These are phyloP conservation scores for Pulveroboletus frians DNA, from an alignment of 768 basidiomycete genomes.

Conservation along the genomic window DNA sequence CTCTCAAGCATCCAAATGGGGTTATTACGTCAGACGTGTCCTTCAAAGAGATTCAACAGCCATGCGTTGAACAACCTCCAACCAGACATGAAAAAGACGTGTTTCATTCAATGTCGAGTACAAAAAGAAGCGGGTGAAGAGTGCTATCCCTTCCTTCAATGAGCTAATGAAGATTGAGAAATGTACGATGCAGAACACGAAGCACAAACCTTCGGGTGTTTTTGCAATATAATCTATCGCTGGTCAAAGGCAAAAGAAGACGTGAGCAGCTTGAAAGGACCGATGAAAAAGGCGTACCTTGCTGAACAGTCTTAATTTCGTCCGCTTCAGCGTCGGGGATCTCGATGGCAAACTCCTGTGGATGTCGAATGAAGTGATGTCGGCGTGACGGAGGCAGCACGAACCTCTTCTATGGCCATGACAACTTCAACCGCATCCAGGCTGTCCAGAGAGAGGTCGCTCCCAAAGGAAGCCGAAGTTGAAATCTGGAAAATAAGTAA, in stretches of 20 bases:
- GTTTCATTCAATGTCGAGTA: conserved; percentile 18
- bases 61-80: neutral
- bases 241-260: conserved; percentile 29
- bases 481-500: conserved; percentile 47
- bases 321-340: conserved; percentile 98
- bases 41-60: too few relatives aligned
- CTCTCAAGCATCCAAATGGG: conserved; percentile 4
- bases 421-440: conserved; percentile 97
- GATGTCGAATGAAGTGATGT: neutral
- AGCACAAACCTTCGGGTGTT: conserved; percentile 72
- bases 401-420: conserved; percentile 95
- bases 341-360: conserved; percentile 92
- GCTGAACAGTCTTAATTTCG: conserved; percentile 84
- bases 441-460: conserved; percentile 70
- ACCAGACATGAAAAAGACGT: neutral
- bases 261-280: neutral
- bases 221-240: conserved; percentile 94
- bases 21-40: conserved; percentile 1
- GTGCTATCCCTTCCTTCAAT: conserved; percentile 31
- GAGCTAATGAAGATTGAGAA: conserved; percentile 36
- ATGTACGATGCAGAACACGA: conserved; percentile 6
- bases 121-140: conserved; percentile 11
- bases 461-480: conserved; percentile 48
- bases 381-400: conserved; percentile 1
- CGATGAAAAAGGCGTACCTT: conserved; percentile 54